These are phyloP conservation scores for Lactarius quietus DNA, from an alignment of 768 basidiomycete genomes.

Conservation along the genomic window DNA sequence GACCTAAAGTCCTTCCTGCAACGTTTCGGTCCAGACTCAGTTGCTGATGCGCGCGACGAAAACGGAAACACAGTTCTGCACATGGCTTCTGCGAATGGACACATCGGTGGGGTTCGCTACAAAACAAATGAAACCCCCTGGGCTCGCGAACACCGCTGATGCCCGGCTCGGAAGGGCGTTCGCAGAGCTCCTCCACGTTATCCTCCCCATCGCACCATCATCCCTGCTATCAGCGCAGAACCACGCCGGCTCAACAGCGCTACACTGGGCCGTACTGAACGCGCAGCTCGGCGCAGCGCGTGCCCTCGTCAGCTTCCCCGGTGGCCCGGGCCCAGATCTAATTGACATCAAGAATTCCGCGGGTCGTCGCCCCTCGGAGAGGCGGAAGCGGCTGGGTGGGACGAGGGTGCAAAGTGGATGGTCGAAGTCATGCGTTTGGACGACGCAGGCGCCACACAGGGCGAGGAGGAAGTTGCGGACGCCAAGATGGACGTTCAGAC, in stretches of 20 bases:
- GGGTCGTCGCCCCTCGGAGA: conserved; percentile 74
- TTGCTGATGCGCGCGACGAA: conserved; percentile 59
- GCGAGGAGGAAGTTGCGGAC: conserved; percentile 26
- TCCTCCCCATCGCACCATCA: conserved; percentile 58
- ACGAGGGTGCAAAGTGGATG: conserved; percentile 81
- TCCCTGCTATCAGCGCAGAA: conserved; percentile 62
- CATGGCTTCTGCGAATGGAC: conserved; percentile 88
- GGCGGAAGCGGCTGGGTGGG: conserved; percentile 76
- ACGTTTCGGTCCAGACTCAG: conserved; percentile 48
- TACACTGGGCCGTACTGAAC: conserved; percentile 93
- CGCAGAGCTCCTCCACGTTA: conserved; percentile 70
- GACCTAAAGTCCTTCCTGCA: conserved; percentile 67
- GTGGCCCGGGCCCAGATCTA: conserved; percentile 58
- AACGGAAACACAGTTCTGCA: conserved; percentile 79
- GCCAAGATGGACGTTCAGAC: conserved; percentile 60
- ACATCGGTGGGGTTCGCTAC: conserved; percentile 56
- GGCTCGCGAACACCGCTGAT: not conserved
- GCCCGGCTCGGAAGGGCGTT: conserved; percentile 38
- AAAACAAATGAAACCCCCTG: too few species aligned
- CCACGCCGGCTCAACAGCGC: conserved; percentile 68
- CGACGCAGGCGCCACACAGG: conserved; percentile 40
- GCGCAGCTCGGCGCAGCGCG: conserved; percentile 62
- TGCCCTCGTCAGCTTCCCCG: conserved; percentile 52
- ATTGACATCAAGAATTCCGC: conserved; percentile 76
- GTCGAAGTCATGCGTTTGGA: conserved; percentile 79